These are phyloP conservation scores for Sechiopsis laciniata DNA, from an alignment of 306 rosid genomes.

Conservation along the genomic window DNA sequence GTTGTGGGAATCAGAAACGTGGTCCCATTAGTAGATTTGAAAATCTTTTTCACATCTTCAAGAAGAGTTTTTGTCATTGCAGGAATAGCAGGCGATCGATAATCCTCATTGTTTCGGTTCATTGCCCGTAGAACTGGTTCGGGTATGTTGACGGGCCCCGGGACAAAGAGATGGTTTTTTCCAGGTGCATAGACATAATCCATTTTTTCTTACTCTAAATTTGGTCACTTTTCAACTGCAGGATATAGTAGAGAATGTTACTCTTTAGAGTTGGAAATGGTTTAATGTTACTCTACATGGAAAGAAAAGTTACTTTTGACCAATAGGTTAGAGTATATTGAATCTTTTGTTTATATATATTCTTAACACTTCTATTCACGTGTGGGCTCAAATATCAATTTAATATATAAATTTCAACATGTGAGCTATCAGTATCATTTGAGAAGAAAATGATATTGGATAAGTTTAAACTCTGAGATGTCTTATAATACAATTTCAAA, in stretches of 20 bases:
- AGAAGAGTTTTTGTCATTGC: conserved; percentile 77
- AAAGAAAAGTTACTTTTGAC: no score
- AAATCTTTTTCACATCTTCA: conserved; percentile 87
- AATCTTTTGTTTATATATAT: no score
- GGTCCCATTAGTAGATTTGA: conserved; percentile 86
- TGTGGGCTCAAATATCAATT: no score
- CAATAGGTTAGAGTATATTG: no score
- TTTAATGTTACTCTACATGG: no score
- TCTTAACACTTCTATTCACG: no score
- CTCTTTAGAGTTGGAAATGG: not conserved
- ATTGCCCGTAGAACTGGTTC: conserved; percentile 82
- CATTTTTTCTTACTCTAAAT: conserved; percentile 47
- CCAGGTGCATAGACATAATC: conserved; percentile 83
- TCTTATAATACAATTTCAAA: no score
- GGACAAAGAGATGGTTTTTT: conserved; percentile 94
- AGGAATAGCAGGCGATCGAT: conserved; percentile 94
- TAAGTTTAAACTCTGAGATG: no score
- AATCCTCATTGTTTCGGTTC: conserved; percentile 96
- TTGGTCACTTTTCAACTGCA: conserved; percentile 29
- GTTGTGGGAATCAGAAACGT: conserved; percentile 94
- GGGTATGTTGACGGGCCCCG: conserved; percentile 95
- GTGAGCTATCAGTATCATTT: no score
- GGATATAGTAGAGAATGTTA: not conserved
- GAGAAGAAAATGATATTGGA: no score
- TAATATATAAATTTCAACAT: no score